Evolutionary conservation across 2,329 filamentous ascomycete species (phyloP).

Genomic region (Talaromyces sp.): DNA sequence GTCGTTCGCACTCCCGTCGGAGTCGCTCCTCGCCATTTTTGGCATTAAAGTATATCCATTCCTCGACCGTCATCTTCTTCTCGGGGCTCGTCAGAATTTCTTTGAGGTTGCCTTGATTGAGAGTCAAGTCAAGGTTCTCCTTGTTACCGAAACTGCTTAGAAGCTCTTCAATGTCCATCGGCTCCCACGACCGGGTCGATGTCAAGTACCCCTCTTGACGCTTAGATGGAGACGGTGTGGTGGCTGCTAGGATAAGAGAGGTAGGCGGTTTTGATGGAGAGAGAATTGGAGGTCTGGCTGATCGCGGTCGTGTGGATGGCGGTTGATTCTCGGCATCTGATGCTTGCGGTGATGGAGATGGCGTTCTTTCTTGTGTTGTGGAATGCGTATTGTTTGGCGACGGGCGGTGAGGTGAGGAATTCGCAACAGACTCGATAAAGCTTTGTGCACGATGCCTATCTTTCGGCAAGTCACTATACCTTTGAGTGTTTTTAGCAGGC

Average conservation of each 20-base stretch:
- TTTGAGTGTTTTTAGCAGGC: conserved; percentile 36
- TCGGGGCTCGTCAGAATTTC: conserved; percentile 69
- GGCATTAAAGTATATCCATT: conserved; percentile 86
- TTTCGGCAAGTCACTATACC: conserved; percentile 38
- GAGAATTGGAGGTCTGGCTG: conserved; percentile 38
- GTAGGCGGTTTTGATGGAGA: conserved; percentile 37
- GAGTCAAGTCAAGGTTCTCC: conserved; percentile 50
- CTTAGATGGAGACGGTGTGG: conserved; percentile 60
- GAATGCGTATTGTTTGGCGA: conserved; percentile 16
- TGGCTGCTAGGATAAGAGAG: conserved; percentile 42
- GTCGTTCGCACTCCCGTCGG: conserved; percentile 73
- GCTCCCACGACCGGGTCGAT: conserved; percentile 62
- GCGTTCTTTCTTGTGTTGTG: conserved; percentile 45
- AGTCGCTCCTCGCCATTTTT: conserved; percentile 74
- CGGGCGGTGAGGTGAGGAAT: conserved; percentile 17
- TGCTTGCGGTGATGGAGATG: conserved; percentile 68
- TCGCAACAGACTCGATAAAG: conserved; percentile 27
- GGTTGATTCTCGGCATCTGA: conserved; percentile 79
- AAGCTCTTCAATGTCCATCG: conserved; percentile 71
- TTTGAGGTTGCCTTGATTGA: conserved; percentile 49
- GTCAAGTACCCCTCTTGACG: conserved; percentile 56
- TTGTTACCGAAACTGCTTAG: conserved; percentile 35
- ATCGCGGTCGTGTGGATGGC: conserved; percentile 62
- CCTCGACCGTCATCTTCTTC: conserved; percentile 85
- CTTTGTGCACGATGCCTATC: conserved; percentile 35